Percentiles rank a stretch among this genome's conserved stretches.
Conservation (phyloP, 179 eudicot genomes). For the Silene coronaria region DNA sequence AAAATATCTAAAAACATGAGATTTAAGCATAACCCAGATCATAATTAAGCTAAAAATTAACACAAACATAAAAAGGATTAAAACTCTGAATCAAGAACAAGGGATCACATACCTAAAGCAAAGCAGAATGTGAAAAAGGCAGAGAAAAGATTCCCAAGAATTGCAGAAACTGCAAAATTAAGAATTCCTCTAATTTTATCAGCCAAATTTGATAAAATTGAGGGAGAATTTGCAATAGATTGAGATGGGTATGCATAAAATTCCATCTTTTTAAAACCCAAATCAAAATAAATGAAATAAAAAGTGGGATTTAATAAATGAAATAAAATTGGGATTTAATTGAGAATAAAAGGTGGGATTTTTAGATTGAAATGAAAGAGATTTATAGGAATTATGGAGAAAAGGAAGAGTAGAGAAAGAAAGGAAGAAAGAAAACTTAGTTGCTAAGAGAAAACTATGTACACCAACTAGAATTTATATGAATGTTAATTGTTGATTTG, state of each 20-base stretch:
- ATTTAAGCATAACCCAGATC: constrained; percentile 22
- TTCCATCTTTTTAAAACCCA: constrained; percentile 24
- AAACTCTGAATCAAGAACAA: constrained; percentile 1
- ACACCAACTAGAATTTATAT: constrained; percentile 41
- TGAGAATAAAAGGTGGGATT: neutral
- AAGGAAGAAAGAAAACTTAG: constrained; percentile 24
- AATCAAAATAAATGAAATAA: neutral
- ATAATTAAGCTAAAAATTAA: constrained; percentile 7
- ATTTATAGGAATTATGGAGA: neutral
- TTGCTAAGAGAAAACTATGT: constrained; percentile 37
- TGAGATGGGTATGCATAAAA: constrained; percentile 57
- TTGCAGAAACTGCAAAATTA: constrained; percentile 56
- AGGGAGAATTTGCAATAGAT: constrained; percentile 30
- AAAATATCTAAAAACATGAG: neutral
- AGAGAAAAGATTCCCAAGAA: constrained; percentile 69
- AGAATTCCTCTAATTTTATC: constrained; percentile 51
- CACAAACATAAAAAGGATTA: neutral
- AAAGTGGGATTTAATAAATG: neutral
- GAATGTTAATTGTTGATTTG: neutral
- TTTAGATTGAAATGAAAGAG: neutral
- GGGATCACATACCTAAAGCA: constrained; percentile 67
- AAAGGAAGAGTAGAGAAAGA: constrained; percentile 2
- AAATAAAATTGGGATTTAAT: neutral
- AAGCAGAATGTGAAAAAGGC: constrained; percentile 93
- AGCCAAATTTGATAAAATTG: constrained; percentile 41